phyloP scores from a whole-genome alignment of 1,139 yeast species.

The Pichia sp. region DNA sequence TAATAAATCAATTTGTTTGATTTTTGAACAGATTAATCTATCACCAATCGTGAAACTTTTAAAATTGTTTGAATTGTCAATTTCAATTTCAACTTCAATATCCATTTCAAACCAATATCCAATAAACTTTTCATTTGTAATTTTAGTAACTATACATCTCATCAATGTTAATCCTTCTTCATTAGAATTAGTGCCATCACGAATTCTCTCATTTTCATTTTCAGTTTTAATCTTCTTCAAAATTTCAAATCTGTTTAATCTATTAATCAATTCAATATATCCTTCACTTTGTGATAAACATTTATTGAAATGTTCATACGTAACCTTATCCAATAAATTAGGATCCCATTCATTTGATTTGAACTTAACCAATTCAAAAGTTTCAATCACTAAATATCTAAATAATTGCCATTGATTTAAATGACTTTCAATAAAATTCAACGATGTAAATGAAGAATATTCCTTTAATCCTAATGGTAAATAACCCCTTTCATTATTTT shows the following conservation, averaged over 20 bases:
- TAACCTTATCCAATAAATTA: conserved; percentile 8
- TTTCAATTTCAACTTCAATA: conserved; percentile 38
- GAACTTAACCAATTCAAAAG: conserved; percentile 4
- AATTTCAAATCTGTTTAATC: conserved; percentile 9
- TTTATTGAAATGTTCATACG: conserved; percentile 9
- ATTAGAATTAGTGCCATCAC: conserved; percentile 12
- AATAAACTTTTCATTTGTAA: conserved; percentile 14
- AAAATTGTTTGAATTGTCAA: conserved; percentile 31
- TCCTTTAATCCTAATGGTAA: conserved; percentile 28
- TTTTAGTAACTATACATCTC: conserved; percentile 9
- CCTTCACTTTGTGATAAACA: conserved; percentile 14
- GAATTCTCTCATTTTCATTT: conserved; percentile 1
- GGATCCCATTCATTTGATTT: conserved; percentile 9
- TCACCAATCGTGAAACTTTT: conserved; percentile 33
- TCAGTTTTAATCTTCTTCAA: neutral
- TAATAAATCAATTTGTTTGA: conserved; percentile 35
- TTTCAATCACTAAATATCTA: conserved; percentile 12
- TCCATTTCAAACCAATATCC: conserved; percentile 44
- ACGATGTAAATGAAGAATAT: conserved; percentile 24
- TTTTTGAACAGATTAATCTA: conserved; percentile 35
- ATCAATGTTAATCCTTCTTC: neutral
- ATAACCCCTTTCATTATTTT: conserved; percentile 1
- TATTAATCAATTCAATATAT: conserved; percentile 10
- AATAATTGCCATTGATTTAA: conserved; percentile 33
- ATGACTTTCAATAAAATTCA: conserved; percentile 28